Evolutionary conservation across 2,329 filamentous ascomycete genomes (phyloP).

Genomic region (Aspergillus versicolor): DNA sequence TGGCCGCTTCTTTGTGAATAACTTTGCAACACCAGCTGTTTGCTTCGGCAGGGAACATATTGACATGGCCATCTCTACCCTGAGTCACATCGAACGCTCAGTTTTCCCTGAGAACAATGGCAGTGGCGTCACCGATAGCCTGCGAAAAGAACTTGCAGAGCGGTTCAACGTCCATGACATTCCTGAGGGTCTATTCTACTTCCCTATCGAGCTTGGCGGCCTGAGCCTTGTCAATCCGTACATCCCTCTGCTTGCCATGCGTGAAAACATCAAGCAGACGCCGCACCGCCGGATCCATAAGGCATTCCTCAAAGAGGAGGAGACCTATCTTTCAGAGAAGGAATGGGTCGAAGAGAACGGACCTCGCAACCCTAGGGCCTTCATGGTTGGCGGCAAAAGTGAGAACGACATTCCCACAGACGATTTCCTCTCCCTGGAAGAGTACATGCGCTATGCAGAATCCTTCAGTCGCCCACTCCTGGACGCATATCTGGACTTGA

Average conservation of each 20-base stretch:
- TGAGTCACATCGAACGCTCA: conserved; percentile 52
- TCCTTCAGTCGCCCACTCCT: conserved; percentile 29
- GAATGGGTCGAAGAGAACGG: conserved; percentile 31
- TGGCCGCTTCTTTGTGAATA: conserved; percentile 56
- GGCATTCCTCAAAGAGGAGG: conserved; percentile 48
- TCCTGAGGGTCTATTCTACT: conserved; percentile 54
- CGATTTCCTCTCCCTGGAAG: conserved; percentile 40
- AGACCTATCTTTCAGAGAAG: conserved; percentile 51
- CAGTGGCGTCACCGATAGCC: conserved; percentile 53
- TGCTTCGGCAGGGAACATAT: conserved; percentile 58
- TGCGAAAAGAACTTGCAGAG: conserved; percentile 52
- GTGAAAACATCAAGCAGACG: conserved; percentile 39
- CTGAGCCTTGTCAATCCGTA: conserved; percentile 53
- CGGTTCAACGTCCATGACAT: conserved; percentile 53
- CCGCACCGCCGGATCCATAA: conserved; percentile 34
- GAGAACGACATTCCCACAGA: conserved; percentile 2
- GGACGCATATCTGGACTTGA: conserved; percentile 33
- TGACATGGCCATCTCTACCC: conserved; percentile 54
- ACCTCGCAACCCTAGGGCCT: not conserved
- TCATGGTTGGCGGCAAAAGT: conserved; percentile 6
- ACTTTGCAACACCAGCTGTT: conserved; percentile 56
- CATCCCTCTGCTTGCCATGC: conserved; percentile 49
- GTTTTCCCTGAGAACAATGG: conserved; percentile 47
- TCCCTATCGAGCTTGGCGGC: conserved; percentile 53
- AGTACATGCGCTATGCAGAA: conserved; percentile 39